phyloP scores from a whole-genome alignment of 2,329 filamentous ascomycete genomes.

The Alternaria arborescens region DNA sequence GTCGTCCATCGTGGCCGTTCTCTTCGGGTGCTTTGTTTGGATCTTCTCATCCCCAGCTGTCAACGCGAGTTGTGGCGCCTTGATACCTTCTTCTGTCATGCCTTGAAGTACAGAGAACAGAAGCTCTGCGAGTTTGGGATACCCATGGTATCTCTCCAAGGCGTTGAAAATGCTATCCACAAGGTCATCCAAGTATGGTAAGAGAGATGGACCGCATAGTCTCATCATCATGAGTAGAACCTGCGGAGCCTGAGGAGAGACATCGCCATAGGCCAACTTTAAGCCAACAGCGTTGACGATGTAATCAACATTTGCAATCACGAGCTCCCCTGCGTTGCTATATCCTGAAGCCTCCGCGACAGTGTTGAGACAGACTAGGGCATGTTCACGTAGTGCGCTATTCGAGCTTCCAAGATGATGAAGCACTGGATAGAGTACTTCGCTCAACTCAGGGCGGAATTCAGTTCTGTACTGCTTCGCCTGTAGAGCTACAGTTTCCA shows the following conservation, averaged over 20 bases:
- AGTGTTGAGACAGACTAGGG: slow-evolving; percentile 82
- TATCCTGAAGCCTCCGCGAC: slow-evolving; percentile 82
- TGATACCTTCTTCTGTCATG: slow-evolving; percentile 82
- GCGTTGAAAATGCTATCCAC: slow-evolving; percentile 91
- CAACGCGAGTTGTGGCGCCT: slow-evolving; percentile 60
- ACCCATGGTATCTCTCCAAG: slow-evolving; percentile 94
- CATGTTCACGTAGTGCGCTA: slow-evolving; percentile 75
- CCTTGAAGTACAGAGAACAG: slow-evolving; percentile 84
- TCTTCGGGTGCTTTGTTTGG: background rate
- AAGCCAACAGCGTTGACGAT: slow-evolving; percentile 92
- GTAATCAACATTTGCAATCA: slow-evolving; percentile 94
- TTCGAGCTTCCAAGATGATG: slow-evolving; percentile 82
- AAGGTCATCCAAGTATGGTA: slow-evolving; percentile 91
- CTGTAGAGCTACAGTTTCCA: slow-evolving; percentile 82
- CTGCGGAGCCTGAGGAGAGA: slow-evolving; percentile 88
- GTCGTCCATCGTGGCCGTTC: slow-evolving; percentile 26
- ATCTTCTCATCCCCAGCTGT: slow-evolving; percentile 12
- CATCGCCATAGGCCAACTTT: slow-evolving; percentile 88
- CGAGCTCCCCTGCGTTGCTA: slow-evolving; percentile 74
- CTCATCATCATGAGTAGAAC: slow-evolving; percentile 94
- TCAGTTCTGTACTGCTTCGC: slow-evolving; percentile 70
- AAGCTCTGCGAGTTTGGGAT: slow-evolving; percentile 82
- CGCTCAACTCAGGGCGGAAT: slow-evolving; percentile 87
- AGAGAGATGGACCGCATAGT: slow-evolving; percentile 79
- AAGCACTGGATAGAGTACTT: slow-evolving; percentile 89